Evolutionary conservation across 169 alveolate species (phyloP), one percentile per base, ranked within the genome.

Genomic region (Cystoisospora suis): DNA sequence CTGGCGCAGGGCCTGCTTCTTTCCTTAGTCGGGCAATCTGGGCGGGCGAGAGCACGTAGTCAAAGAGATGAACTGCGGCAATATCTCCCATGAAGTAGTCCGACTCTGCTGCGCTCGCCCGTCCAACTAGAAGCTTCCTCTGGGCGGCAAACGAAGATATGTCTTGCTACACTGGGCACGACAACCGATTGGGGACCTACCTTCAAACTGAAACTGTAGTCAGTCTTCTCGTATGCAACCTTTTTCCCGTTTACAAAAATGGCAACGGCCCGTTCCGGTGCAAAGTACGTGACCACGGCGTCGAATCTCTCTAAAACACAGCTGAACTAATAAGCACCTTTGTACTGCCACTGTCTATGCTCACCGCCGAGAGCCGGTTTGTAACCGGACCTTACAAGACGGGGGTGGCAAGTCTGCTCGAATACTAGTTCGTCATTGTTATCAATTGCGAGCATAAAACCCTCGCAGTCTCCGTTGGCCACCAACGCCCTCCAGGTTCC

Each of bases 381-480:
- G 79, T 81, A 90, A 23, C 93, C 90, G 2, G 87, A 61, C 45
- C 77, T 81, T 46, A 90, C 17, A 12, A 72, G 88, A 38, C 34
- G 81, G 45, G 93, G 93, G 23, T 90, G 90, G 87, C 93, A 90
- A 34, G 95, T 95, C 72, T 95, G 97, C 85, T 95, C 97, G 44
- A 96, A 87, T 34, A 95, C 89, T 56, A 96, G 85, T 56, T 96
- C 97, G 46, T 95, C 95, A 53, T 88, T 87, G 87, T 94, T 95
- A 83, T 95, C 96, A 36, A 96, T 92, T 6, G 96, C 93, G 32
- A 96, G 89, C 42, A 95, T 89, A 49, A 96, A 91, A 12, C 98
- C 98, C 29, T 96, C 97, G 90, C 98, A 96, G 88, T 92, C 89
- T 79, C 96, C 90, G 91, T 93, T 92, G 81, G 95, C 87, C 44